A percentile compares a stretch with the other conserved stretches of the same genome.
These are phyloP conservation scores for Diversispora eburnea DNA, from an alignment of 192 early-diverging fungal genomes.

Conservation along the genomic window DNA sequence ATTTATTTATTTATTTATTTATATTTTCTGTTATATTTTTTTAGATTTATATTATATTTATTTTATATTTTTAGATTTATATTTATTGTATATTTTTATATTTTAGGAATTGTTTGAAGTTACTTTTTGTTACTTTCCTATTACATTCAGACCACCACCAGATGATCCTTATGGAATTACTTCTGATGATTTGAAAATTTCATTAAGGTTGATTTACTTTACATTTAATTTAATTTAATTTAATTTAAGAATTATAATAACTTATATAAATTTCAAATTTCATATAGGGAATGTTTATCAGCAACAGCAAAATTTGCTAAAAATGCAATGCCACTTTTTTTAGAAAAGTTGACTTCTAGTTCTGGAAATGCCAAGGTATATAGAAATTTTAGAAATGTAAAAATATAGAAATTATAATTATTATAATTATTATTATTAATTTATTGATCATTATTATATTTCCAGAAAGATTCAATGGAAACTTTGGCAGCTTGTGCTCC, in stretches of 20 bases:
- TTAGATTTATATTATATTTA: neutral
- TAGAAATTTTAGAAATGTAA: neutral
- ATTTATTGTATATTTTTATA: conserved; percentile 4
- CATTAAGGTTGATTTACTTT: conserved; percentile 51
- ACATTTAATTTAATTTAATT: neutral
- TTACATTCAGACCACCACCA: conserved; percentile 94
- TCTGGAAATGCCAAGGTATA: conserved; percentile 83
- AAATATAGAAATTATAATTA: conserved; percentile 30
- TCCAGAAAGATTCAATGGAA: conserved; percentile 86
- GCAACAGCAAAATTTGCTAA: conserved; percentile 74
- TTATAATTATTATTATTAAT: conserved; percentile 23
- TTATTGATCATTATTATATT: conserved; percentile 9
- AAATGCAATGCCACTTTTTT: conserved; percentile 79
- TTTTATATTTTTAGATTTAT: conserved; percentile 1
- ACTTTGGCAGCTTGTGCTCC: conserved; percentile 74
- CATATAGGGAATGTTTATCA: conserved; percentile 63
- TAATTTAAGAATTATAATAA: neutral
- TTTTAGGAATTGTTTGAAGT: conserved; percentile 88
- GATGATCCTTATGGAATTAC: conserved; percentile 95
- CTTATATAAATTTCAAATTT: neutral
- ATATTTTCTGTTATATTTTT: conserved; percentile 16
- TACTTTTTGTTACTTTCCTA: conserved; percentile 99
- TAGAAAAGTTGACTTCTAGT: conserved; percentile 87
- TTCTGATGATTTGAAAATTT: conserved; percentile 82
- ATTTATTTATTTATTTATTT: conserved; percentile 2